Conservation (phyloP, 805 yeast genomes). For the Cyberlindnera xylosilytica region DNA sequence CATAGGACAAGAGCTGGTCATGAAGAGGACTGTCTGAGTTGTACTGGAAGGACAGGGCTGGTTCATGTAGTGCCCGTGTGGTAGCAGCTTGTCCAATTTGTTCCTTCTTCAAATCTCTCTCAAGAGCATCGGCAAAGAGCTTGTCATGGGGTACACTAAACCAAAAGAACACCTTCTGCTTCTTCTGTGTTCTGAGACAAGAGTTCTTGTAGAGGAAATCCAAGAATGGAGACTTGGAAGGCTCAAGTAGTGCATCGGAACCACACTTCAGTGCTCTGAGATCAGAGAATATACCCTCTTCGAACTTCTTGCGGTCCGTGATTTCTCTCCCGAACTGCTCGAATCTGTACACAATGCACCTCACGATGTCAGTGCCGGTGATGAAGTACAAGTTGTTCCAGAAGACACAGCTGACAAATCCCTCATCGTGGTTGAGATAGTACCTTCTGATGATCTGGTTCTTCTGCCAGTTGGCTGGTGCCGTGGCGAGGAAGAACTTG, state of each 20-base stretch:
- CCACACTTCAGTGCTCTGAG: conserved; percentile 83
- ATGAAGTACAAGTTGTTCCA: conserved; percentile 90
- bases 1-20: conserved; percentile 49
- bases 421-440: conserved; percentile 82
- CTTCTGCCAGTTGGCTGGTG: conserved; percentile 92
- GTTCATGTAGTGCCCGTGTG: conserved; percentile 69
- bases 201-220: conserved; percentile 81
- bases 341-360: conserved; percentile 85
- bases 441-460: conserved; percentile 85
- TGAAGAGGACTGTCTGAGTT: conserved; percentile 49
- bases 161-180: conserved; percentile 97
- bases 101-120: conserved; percentile 86
- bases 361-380: conserved; percentile 94
- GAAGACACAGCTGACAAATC: conserved; percentile 85
- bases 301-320: conserved; percentile 86
- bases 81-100: conserved; percentile 58
- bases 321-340: conserved; percentile 86
- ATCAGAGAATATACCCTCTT: conserved; percentile 94
- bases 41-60: conserved; percentile 73
- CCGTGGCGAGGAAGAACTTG: conserved; percentile 84
- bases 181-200: conserved; percentile 91
- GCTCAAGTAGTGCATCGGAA: conserved; percentile 81
- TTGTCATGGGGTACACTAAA: conserved; percentile 92
- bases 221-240: conserved; percentile 80
- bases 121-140: conserved; percentile 88